Evolutionary conservation across 139 green algal species (phyloP).

Genomic region (Chlamydomonas applanata): DNA sequence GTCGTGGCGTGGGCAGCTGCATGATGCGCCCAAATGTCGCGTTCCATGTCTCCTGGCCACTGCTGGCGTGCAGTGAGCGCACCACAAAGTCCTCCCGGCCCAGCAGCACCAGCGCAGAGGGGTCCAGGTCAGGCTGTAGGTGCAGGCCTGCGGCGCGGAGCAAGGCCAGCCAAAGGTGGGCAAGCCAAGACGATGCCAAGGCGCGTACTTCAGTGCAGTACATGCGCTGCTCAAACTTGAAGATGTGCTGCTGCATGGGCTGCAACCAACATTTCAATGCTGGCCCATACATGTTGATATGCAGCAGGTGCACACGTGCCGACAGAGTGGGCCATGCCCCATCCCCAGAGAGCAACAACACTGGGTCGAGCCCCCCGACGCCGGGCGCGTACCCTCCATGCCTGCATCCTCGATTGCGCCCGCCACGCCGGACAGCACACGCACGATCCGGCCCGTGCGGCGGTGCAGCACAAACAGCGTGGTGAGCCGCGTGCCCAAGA

Average conservation of each 20-base stretch:
- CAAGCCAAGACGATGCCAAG: too few species aligned
- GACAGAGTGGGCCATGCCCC: neutral
- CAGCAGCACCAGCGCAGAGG: conserved; percentile 51
- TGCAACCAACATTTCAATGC: too few species aligned
- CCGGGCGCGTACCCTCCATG: neutral
- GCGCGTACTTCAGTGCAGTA: too few species aligned
- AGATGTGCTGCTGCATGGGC: too few species aligned
- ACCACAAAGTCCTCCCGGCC: conserved; percentile 75
- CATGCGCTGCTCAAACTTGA: too few species aligned
- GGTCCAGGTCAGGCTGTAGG: conserved; percentile 25
- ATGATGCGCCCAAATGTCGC: conserved; percentile 51
- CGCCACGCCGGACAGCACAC: conserved; percentile 27
- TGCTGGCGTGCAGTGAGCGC: conserved; percentile 56
- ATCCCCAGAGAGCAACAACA: neutral
- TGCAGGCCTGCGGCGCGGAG: conserved; percentile 17
- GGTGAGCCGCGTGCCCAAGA: conserved; percentile 72
- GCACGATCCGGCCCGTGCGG: conserved; percentile 56
- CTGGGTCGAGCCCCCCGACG: neutral
- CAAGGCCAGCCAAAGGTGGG: too few species aligned
- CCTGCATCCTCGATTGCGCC: conserved; percentile 29
- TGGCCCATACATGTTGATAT: too few species aligned
- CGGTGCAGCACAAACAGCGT: conserved; percentile 80
- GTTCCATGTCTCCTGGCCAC: conserved; percentile 53
- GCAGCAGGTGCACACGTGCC: neutral
- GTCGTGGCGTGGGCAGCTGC: neutral